Base-by-base conservation (phyloP, 257 asterid genomes). In the Echites panduratus region DNA sequence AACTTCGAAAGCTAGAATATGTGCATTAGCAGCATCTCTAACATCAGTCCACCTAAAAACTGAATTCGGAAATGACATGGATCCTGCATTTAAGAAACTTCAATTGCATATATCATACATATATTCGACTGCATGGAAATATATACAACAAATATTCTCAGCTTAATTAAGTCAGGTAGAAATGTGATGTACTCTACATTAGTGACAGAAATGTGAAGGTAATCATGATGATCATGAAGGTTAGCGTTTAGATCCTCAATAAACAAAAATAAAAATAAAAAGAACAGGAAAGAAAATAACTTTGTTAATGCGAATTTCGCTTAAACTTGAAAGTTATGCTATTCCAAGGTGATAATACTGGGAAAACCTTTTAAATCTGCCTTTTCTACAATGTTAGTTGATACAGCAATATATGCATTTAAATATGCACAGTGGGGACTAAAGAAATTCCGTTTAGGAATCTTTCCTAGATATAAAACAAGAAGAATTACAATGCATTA, bases 21-120 rank as follows among this genome's bases (percentile, higher is more conserved):
- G 97, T 20, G 97, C 94, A 53, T 82, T 74, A 10, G 94, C 96
- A 40, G 89, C 97, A 76, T 91, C 97, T 75, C 73, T 88, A 12
- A 91, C 97, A 66, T 89, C 77, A 8, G 88, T 86, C 96, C 92
- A 86, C 54, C 94, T 89, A 71, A 70, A 52, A 22, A 84, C 57
- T 44, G 76, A 66, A 75, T 89, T 86, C 56, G 87, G 74, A 43
- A 26, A 78, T 67, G 78, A 65, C 59, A 72, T 70, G 8, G 66
- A 70, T 85, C 95, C 94, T 75, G 70, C 27, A 50, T 6, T 43
- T 29, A 74, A 22, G 0, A 17, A 41, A 57, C 17, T 24, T 17
- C 17, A 57, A 24, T 24, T 0, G 1, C 2, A 22, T n/a, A n/a
- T n/a, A 11, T 26, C 38, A 57, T 24, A 57, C 5, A 43, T 43